Base-by-base conservation (phyloP, 2,329 filamentous ascomycete genomes). In the Aspergillus sojae region DNA sequence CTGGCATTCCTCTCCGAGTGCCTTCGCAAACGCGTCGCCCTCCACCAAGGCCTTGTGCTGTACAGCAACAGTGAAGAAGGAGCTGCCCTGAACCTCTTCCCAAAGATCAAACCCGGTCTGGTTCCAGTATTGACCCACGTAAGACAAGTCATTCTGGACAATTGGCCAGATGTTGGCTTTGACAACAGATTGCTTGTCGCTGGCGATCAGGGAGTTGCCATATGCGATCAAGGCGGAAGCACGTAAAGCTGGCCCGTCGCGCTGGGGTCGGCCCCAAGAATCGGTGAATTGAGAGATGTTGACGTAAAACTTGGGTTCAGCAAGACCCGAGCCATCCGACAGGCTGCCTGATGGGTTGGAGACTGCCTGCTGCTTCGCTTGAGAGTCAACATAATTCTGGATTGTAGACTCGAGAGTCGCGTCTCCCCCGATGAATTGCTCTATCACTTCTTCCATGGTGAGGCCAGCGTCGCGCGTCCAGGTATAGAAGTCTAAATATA, bases 381-480 rank as follows among this genome's bases (percentile, higher is more conserved):
- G 89, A 5, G 89, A 78, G 28, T 79, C 81, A 69, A 92, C 85
- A 71, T 89, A 93, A 69, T 90, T 82, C 67, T 91, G 82, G 60
- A 93, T 88, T 57, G 83, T 76, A 21, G 75, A 79, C 71, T 90
- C 87, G 36, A 92, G 79, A 19, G 79, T 77, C 1, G 79, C 77
- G 66, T 89, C 84, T 56, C 88, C 90, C 46, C 78, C 79, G 61
- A 86, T 79, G n/a, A 92, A 89, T 14, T 85, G 82, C 68, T 93
- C 90, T 11, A 90, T 81, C 14, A 93, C 78, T 39, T 81, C 81
- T 78, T 91, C 91, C 79, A 90, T 86, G 2, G 88, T 87, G 32
- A 93, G 82, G 28, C 88, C 89, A 23, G 88, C 84, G 73, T 94
- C 91, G 74, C 91, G 81, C 1, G 88, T 92, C 91, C 91, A 93